Conservation (phyloP, 2,329 filamentous ascomycete species). For the Colletotrichum sp. region DNA sequence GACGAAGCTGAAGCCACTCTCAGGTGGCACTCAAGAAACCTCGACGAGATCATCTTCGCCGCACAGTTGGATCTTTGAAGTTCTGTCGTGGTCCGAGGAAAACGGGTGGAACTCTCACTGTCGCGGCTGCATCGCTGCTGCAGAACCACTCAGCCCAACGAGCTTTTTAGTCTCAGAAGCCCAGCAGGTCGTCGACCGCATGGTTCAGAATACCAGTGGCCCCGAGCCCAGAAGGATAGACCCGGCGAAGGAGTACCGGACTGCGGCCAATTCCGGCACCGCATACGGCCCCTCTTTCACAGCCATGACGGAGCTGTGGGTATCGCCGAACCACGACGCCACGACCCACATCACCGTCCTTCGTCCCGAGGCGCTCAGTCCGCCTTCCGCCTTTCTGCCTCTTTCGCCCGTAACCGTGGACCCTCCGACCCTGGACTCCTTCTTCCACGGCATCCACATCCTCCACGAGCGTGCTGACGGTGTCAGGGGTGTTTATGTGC, state of each 20-base stretch:
- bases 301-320: conserved; percentile 24
- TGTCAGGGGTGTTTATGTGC: conserved; percentile 23
- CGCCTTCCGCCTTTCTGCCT: conserved; percentile 11
- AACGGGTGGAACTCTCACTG: conserved; percentile 27
- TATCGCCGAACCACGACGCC: conserved; percentile 20
- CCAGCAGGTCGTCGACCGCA: background rate
- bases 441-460: conserved; percentile 26
- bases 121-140: conserved; percentile 24
- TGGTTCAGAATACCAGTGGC: background rate
- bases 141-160: background rate
- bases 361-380: conserved; percentile 22
- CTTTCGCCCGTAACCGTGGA: conserved; percentile 28
- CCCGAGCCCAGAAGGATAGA: background rate
- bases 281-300: conserved; percentile 30
- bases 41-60: conserved; percentile 4
- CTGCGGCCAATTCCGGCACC: conserved; percentile 6
- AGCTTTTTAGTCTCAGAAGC: background rate
- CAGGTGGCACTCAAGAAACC: conserved; percentile 20
- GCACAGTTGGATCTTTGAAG: conserved; percentile 23
- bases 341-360: conserved; percentile 25
- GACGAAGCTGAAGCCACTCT: conserved; percentile 26
- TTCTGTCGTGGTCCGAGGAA: conserved; percentile 26
- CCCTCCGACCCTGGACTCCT: conserved; percentile 30
- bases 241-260: background rate
- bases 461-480: background rate